These are phyloP conservation scores for Apiotrichum mycotoxinovorans DNA, from an alignment of 1,284 basidiomycete species.

Conservation along the genomic window DNA sequence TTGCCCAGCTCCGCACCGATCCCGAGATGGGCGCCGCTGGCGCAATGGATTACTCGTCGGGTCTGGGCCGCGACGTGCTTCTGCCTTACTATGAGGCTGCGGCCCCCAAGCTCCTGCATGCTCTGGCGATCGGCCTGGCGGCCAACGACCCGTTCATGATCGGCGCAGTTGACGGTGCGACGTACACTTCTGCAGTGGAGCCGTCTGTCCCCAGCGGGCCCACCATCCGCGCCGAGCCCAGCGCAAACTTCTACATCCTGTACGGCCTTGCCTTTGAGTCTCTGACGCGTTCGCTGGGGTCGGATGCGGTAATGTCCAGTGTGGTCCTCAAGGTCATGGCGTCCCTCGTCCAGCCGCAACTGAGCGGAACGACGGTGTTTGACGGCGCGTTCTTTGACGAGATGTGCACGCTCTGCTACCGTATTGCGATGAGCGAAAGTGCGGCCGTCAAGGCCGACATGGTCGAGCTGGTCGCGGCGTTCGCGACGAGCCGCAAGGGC, in stretches of 20 bases:
- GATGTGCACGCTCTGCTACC: slow-evolving; percentile 79
- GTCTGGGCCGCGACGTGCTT: slow-evolving; percentile 82
- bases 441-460: slow-evolving; percentile 70
- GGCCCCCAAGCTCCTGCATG: slow-evolving; percentile 81
- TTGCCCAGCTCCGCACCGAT: slow-evolving; percentile 82
- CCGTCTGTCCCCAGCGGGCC: slow-evolving; percentile 26
- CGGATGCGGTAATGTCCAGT: slow-evolving; percentile 51
- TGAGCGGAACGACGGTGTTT: slow-evolving; percentile 73
- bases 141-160: slow-evolving; percentile 65
- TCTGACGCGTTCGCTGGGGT: slow-evolving; percentile 64
- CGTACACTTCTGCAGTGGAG: slow-evolving; percentile 27
- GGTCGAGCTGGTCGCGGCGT: slow-evolving; percentile 65
- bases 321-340: slow-evolving; percentile 76
- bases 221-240: slow-evolving; percentile 61
- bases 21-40: slow-evolving; percentile 72
- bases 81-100: slow-evolving; percentile 86
- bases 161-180: slow-evolving; percentile 76
- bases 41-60: slow-evolving; percentile 73
- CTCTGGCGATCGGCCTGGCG: slow-evolving; percentile 76
- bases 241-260: slow-evolving; percentile 78
- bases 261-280: slow-evolving; percentile 93
- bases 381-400: slow-evolving; percentile 84
- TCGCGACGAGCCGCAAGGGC: slow-evolving; percentile 56
- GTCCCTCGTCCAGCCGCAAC: slow-evolving; percentile 70
- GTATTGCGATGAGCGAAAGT: slow-evolving; percentile 82